phyloP scores from a whole-genome alignment of 148 eudicot species.

The Drosera capensis region DNA sequence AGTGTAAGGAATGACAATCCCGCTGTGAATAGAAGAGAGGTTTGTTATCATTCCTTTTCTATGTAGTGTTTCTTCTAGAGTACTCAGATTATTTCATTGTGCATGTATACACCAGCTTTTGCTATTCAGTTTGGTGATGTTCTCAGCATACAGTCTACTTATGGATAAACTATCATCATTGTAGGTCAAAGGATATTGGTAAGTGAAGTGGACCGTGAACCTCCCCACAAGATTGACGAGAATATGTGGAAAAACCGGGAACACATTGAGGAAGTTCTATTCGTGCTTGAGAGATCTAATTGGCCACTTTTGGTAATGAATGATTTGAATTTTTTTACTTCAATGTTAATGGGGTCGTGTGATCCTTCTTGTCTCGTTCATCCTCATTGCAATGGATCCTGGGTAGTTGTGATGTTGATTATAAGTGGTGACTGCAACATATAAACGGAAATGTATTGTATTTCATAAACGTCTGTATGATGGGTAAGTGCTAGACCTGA shows the following conservation, averaged over 20 bases:
- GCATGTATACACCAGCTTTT: no score
- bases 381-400: no score
- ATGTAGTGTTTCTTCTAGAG: no score
- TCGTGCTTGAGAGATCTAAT: conserved; percentile 47
- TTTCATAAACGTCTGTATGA: no score
- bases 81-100: no score
- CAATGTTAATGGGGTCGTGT: background rate
- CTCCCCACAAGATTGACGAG: conserved; percentile 93
- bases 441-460: background rate
- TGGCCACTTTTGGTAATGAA: conserved; percentile 58
- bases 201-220: conserved; percentile 43
- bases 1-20: no score
- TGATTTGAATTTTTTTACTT: background rate
- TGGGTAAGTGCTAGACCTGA: no score
- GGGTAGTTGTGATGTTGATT: no score
- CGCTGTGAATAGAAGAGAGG: no score
- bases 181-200: conserved; percentile 43
- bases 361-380: no score
- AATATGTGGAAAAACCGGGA: conserved; percentile 98
- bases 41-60: no score
- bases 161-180: conserved; percentile 3
- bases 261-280: conserved; percentile 76
- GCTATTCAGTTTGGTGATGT: background rate
- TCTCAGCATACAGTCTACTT: background rate
- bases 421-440: no score